Evolutionary conservation across 345 rosid species (phyloP), one percentile per base, ranked within the genome.

Genomic region (Fremontodendron californicum): DNA sequence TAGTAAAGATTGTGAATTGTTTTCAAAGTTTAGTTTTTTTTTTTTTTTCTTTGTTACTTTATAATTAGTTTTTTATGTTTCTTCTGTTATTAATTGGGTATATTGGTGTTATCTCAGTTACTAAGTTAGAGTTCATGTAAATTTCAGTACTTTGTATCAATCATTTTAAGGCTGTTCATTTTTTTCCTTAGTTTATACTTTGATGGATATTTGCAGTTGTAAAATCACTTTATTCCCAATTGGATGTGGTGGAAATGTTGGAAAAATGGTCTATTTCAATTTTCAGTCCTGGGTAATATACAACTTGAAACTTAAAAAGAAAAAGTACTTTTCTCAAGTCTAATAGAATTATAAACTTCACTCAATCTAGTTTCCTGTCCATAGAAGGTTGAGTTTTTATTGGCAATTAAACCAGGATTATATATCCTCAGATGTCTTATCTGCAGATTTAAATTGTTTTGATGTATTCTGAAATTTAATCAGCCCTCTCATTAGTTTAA

Each of bases 61-160:
- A 21, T 40, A 1, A 58, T 8, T 55, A 25, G 29, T 31, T 54
- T 29, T 29, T 46, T 61, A 46, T 5, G 48, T 8, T 64, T 75
- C 57, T 4, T 33, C 42, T 19, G n/a, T 64, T 52, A 25, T 16
- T 15, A 7, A 25, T 33, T 72, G 23, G 37, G 75, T 45, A 23
- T 78, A 23, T 63, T 51, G 42, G 40, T 37, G 29, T 64, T 64
- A 40, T 60, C 27, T 46, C 48, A 19, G 51, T n/a, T 65, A 1
- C 62, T 21, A 43, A 78, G 37, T 18, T 18, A 57, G 57, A 81
- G 64, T 29, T 40, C 16, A 6, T 77, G 45, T 31, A 68, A 58
- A 74, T 66, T 67, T 69, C 60, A 39, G 12, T 78, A 18, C 64
- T 68, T 62, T 37, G 42, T 42, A 8, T 54, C 51, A 67, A 43